Evolutionary conservation across 306 rosid genomes (phyloP).

Genomic region (Prunus armeniaca): DNA sequence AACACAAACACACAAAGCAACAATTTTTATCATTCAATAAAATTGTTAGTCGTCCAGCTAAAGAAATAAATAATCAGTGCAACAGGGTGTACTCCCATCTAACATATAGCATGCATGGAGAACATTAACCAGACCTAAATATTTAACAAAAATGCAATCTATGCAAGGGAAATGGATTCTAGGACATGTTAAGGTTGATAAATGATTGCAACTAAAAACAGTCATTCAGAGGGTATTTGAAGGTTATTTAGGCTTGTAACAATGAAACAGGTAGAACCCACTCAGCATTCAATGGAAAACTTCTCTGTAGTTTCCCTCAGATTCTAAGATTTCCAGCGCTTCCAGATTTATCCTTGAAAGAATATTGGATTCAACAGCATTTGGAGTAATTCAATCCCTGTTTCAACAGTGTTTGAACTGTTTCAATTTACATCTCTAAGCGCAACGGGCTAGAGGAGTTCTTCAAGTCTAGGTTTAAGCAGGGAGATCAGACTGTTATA

Average conservation of each 20-base stretch:
- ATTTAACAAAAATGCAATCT: not conserved
- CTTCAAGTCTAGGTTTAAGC: not conserved
- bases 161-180: not conserved
- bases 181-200: not conserved
- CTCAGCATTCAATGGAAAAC: not conserved
- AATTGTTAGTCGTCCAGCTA: not conserved
- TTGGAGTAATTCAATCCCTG: not conserved
- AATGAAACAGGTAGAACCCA: not conserved
- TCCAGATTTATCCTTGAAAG: not conserved
- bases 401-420: not conserved
- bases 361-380: not conserved
- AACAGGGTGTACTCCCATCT: not conserved
- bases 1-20: not conserved
- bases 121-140: not conserved
- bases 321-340: not conserved
- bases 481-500: not conserved
- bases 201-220: not conserved
- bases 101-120: not conserved
- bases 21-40: not conserved
- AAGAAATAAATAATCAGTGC: not conserved
- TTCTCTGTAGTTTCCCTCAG: not conserved
- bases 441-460: not conserved
- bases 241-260: not conserved
- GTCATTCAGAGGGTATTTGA: not conserved
- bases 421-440: too few species aligned